These are phyloP conservation scores for Ophiostoma quercus DNA, from an alignment of 2,329 filamentous ascomycete species.

Conservation along the genomic window DNA sequence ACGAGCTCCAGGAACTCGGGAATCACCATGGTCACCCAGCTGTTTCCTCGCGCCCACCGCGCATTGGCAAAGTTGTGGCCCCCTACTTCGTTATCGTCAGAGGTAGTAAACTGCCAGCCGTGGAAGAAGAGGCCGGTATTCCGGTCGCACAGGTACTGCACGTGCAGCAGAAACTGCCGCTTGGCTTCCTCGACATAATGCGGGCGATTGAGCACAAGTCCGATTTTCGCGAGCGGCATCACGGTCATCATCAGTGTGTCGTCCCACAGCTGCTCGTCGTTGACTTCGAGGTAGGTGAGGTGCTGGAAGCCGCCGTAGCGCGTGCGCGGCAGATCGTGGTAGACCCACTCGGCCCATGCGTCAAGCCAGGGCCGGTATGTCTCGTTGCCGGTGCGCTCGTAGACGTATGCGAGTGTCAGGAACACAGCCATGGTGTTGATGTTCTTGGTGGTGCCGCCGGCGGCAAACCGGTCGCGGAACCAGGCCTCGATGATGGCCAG, in stretches of 20 bases:
- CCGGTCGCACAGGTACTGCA: conserved; percentile 72
- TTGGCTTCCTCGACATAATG: conserved; percentile 75
- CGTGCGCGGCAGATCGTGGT: conserved; percentile 68
- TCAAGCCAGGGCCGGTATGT: conserved; percentile 74
- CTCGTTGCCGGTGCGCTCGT: conserved; percentile 64
- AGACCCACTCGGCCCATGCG: conserved; percentile 76
- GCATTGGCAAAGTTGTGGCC: conserved; percentile 58
- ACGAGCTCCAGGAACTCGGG: conserved; percentile 74
- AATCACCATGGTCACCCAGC: conserved; percentile 77
- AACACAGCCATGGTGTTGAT: conserved; percentile 82
- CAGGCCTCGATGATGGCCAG: conserved; percentile 66
- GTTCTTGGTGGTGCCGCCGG: conserved; percentile 73
- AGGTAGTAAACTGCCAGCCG: conserved; percentile 63
- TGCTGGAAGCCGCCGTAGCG: conserved; percentile 69
- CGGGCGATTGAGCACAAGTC: conserved; percentile 61
- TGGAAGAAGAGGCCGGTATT: conserved; percentile 72
- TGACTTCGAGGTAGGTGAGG: conserved; percentile 65
- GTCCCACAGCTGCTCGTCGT: conserved; percentile 74
- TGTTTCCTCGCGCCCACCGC: conserved; percentile 57
- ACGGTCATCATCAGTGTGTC: conserved; percentile 88
- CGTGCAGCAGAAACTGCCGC: conserved; percentile 69
- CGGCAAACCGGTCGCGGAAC: conserved; percentile 63
- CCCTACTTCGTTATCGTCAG: background rate
- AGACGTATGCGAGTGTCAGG: conserved; percentile 69
- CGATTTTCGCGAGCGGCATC: conserved; percentile 73